phyloP scores from a whole-genome alignment of 495 filamentous ascomycete species.

The Hypoxylon subgilvum region DNA sequence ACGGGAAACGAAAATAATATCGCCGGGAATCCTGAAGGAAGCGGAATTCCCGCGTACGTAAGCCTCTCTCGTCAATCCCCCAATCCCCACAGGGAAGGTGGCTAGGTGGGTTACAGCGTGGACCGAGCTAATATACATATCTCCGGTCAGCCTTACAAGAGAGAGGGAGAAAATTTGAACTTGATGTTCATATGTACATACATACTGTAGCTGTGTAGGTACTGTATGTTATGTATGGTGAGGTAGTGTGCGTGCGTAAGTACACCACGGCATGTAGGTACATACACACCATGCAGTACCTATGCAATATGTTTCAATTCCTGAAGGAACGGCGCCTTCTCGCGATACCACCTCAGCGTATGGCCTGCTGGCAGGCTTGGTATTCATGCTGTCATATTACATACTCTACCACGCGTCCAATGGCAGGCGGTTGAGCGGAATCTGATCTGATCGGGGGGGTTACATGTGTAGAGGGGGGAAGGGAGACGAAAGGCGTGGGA shows the following conservation, averaged over 20 bases:
- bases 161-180: too few relatives aligned
- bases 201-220: too few relatives aligned
- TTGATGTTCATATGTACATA: too few relatives aligned
- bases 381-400: too few relatives aligned
- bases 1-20: not conserved
- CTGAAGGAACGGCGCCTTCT: constrained; percentile 15
- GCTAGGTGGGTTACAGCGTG: not conserved
- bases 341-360: constrained; percentile 6
- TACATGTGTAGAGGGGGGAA: not conserved
- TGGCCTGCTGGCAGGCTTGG: too few relatives aligned
- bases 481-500: not conserved
- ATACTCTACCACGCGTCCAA: too few relatives aligned
- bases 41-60: constrained; percentile 14
- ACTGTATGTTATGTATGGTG: too few relatives aligned
- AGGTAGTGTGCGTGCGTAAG: too few relatives aligned
- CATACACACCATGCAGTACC: too few relatives aligned
- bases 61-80: not conserved
- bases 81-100: not conserved
- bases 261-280: too few relatives aligned
- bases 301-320: not conserved
- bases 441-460: not conserved
- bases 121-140: constrained; percentile 2
- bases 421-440: too few relatives aligned
- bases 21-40: constrained; percentile 20
- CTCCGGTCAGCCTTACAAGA: constrained; percentile 30